Evolutionary conservation across 371 early-diverging fungal species (phyloP), one percentile per base, ranked within the genome.

Genomic region (Rhizopus stolonifer): DNA sequence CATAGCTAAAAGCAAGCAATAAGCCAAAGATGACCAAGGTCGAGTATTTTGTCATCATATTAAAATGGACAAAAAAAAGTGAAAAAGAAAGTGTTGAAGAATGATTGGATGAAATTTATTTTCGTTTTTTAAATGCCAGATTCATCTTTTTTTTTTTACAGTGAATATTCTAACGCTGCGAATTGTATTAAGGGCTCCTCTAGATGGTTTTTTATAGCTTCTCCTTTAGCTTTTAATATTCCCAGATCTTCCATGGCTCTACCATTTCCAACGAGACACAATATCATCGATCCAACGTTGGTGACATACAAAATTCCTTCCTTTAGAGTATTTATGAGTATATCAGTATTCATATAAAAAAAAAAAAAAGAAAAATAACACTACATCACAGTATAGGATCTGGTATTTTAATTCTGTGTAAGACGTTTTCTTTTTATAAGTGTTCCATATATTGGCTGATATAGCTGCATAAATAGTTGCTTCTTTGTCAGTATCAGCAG

Each of bases 391-490:
- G 22, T 85, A 79, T 14, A 88, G 53, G 31, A 88, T 69, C 48
- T 88, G 68, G 38, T 70, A 76, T 42, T 76, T 70, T 54, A 86
- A 61, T 42, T 58, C 67, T 46, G 75, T 60, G 53, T 62, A 57
- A 24, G 34, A 36, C 18, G 57, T 47, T 15, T 81, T 82, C 52
- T 85, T 79, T 61, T 86, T 84, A 44, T 89, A 88, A 8, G 85
- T 85, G 26, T 79, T 80, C 89, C 91, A 91, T n/a, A 88, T 77
- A 63, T 87, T 88, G 49, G 87, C 82, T 2, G 83, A 83, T 32
- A 89, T 84, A 15, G 91, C 89, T 9, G 89, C 86, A 54, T 83
- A 74, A 42, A 82, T 77, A 29, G 80, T 81, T 1, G 87, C 88
- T 22, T 83, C 79, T 25, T 77, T 72, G 45, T 83, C 86, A 14